These are phyloP conservation scores for Pezicula carpinea DNA, from an alignment of 2,329 filamentous ascomycete genomes.

Conservation along the genomic window DNA sequence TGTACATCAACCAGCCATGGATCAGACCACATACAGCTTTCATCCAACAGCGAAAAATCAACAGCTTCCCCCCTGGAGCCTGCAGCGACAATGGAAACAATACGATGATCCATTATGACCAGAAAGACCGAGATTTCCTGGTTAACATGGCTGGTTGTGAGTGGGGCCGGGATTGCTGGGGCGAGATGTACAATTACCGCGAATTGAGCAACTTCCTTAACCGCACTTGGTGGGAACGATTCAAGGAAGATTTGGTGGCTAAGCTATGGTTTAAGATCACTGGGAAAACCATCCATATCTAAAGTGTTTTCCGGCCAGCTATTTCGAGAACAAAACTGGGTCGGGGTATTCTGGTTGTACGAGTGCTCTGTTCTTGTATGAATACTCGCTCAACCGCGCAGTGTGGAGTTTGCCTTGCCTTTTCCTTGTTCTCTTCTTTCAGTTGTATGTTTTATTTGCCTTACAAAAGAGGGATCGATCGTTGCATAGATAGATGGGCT, in stretches of 20 bases:
- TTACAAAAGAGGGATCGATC: too few relatives aligned
- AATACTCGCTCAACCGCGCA: too few relatives aligned
- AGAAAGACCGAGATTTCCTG: conserved; percentile 82
- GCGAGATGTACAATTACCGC: conserved; percentile 93
- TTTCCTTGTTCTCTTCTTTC: too few relatives aligned
- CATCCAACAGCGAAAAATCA: conserved; percentile 85
- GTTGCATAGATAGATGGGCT: too few relatives aligned
- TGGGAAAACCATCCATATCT: conserved; percentile 38
- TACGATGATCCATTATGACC: conserved; percentile 76
- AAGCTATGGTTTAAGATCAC: conserved; percentile 60
- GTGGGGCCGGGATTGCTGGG: conserved; percentile 96
- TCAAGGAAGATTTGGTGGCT: conserved; percentile 62
- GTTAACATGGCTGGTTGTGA: conserved; percentile 99
- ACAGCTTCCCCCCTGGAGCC: conserved; percentile 87
- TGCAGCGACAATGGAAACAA: conserved; percentile 77
- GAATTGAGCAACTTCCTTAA: conserved; percentile 89
- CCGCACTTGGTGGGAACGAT: conserved; percentile 72
- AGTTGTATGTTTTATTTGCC: too few relatives aligned
- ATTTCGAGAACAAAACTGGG: not conserved
- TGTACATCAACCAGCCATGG: conserved; percentile 91
- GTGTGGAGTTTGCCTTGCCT: too few relatives aligned
- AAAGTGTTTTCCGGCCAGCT: conserved; percentile 2
- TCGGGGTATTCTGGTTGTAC: too few relatives aligned
- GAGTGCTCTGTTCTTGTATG: too few relatives aligned
- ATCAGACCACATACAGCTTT: conserved; percentile 85